Base-by-base conservation (phyloP, 805 yeast genomes). In the Zygoascus bituminiphila region DNA sequence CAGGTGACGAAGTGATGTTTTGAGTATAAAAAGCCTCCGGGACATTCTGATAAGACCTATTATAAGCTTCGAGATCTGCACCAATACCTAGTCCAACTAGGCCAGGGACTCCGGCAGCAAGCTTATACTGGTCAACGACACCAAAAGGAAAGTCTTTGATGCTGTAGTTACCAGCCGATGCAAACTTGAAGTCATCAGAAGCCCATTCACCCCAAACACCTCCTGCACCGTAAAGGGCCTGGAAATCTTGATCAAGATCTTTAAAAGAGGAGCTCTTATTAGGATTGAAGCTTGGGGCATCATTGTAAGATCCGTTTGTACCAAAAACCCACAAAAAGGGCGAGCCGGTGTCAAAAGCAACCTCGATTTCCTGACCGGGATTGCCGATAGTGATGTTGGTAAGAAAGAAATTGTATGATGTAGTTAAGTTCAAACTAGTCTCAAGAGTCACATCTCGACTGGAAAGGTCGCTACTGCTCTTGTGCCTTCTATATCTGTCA, bases 61-160 rank as follows among this genome's bases (percentile, higher is more conserved):
- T 33, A 14, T 58, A 54, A 14, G 54, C 56, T 20, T 61, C 62
- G 37, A 60, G 54, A 62, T 88, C 94, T 48, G 83, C 69, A 6
- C 66, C 60, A 19, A 67, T 64, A 15, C 72, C 72, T 23, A 67
- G 56, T 19, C 72, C 72, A 41, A 67, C 54, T 14, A 68, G 54
- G 48, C 95, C 95, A 54, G 78, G 71, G 19, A 76, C 66, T 8
- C 91, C 81, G 50, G 80, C 78, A 3, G 86, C 73, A 37, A 63
- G 48, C 29, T 20, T 14, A 44, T 36, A 53, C 6, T 52, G 51
- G 40, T 59, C 52, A 20, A 62, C 56, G 14, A 63, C 53, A 15
- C 65, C 71, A 44, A 64, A 57, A 44, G 58, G 57, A 52, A 63
- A 60, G 26, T 50, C 39, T 15, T 49, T 24, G 5, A 54, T 33